These are phyloP conservation scores for Rhizopogon rudus DNA, from an alignment of 768 basidiomycete species.

Conservation along the genomic window DNA sequence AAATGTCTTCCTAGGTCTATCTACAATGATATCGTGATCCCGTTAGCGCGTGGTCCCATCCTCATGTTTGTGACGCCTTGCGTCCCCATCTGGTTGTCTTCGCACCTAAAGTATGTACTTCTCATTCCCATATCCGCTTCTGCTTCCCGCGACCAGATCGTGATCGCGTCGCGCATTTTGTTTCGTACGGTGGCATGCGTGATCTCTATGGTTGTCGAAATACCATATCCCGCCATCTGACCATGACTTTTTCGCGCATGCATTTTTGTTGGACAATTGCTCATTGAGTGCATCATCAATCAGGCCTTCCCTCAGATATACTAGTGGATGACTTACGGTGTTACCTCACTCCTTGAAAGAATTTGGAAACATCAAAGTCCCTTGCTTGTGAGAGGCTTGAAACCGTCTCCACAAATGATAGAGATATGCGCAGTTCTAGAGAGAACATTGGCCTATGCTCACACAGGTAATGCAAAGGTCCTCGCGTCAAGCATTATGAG, in stretches of 20 bases:
- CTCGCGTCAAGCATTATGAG: background rate
- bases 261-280: too few species aligned
- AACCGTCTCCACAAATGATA: background rate
- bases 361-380: background rate
- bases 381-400: background rate
- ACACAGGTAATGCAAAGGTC: background rate
- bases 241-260: too few species aligned
- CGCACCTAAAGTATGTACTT: background rate
- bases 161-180: too few species aligned
- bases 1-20: background rate
- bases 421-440: background rate
- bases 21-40: background rate
- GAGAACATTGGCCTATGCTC: background rate
- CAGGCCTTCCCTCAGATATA: background rate
- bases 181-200: too few species aligned
- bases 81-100: background rate
- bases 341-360: background rate
- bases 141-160: too few species aligned
- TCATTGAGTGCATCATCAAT: too few species aligned
- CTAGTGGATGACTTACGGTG: background rate
- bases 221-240: too few species aligned
- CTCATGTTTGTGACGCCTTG: background rate
- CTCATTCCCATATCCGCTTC: too few species aligned
- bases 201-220: too few species aligned
- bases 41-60: background rate